Percentiles rank a stretch among this genome's conserved stretches.
phyloP scores from a whole-genome alignment of 2,329 filamentous ascomycete species.

The Lasiodiplodia sp. region DNA sequence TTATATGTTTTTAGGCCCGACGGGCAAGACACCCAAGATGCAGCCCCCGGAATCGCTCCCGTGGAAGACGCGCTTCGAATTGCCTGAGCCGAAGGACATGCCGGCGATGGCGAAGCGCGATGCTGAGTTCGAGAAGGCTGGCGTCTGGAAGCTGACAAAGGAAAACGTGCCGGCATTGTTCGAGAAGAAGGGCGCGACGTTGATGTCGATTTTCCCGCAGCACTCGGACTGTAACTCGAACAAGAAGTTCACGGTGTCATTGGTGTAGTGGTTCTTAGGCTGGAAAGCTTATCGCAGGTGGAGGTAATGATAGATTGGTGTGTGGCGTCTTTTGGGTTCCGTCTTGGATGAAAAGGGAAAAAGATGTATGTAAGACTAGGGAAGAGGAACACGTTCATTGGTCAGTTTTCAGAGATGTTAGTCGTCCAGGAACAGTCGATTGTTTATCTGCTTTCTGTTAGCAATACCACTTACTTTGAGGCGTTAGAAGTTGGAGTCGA shows the following conservation, averaged over 20 bases:
- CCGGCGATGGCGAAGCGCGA: background rate
- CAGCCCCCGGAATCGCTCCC: background rate
- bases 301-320: background rate
- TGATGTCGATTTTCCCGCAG: conserved; percentile 2
- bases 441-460: conserved; percentile 11
- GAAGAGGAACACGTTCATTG: background rate
- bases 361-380: background rate
- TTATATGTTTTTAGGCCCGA: background rate
- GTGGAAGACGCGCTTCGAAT: background rate
- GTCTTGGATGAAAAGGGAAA: background rate
- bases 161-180: background rate
- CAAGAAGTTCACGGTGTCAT: background rate
- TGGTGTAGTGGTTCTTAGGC: background rate
- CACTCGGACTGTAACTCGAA: background rate
- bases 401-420: background rate
- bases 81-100: background rate
- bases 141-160: background rate
- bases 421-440: background rate
- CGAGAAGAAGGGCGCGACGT: background rate
- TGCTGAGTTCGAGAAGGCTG: background rate
- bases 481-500: background rate
- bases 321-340: background rate
- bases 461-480: conserved; percentile 3
- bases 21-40: background rate
- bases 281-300: background rate